Evolutionary conservation across 495 filamentous ascomycete species (phyloP).

Genomic region (Rhypophila decipiens): DNA sequence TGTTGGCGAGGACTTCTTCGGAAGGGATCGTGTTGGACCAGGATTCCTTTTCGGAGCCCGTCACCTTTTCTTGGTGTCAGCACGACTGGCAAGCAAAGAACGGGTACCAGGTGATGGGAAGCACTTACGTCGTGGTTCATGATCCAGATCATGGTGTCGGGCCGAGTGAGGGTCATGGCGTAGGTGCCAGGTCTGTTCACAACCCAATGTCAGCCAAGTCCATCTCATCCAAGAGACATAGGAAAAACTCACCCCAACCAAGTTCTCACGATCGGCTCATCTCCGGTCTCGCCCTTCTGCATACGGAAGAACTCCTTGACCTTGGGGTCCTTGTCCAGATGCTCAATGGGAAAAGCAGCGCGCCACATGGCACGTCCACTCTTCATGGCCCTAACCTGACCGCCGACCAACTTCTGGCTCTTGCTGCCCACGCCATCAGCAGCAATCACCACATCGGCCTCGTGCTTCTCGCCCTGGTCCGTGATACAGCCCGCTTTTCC

Average conservation of each 20-base stretch:
- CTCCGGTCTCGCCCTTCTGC: conserved; percentile 26
- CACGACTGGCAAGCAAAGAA: background rate
- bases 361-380: conserved; percentile 49
- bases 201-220: background rate
- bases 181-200: conserved; percentile 48
- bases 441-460: conserved; percentile 52
- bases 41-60: conserved; percentile 41
- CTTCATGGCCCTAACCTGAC: conserved; percentile 42
- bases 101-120: background rate
- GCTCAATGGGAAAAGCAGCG: conserved; percentile 34
- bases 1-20: conserved; percentile 47
- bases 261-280: conserved; percentile 34
- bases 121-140: conserved; percentile 47
- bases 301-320: conserved; percentile 39
- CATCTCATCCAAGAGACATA: background rate
- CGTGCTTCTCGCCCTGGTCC: conserved; percentile 41
- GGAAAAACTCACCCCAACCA: conserved; percentile 32
- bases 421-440: conserved; percentile 54
- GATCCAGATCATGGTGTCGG: conserved; percentile 49
- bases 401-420: conserved; percentile 43
- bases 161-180: conserved; percentile 40
- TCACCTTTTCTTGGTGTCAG: conserved; percentile 28
- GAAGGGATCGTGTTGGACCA: conserved; percentile 48
- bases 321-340: conserved; percentile 36
- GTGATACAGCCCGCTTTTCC: conserved; percentile 40